phyloP scores from a whole-genome alignment of 2,329 filamentous ascomycete species.

The Cadophora gregata region DNA sequence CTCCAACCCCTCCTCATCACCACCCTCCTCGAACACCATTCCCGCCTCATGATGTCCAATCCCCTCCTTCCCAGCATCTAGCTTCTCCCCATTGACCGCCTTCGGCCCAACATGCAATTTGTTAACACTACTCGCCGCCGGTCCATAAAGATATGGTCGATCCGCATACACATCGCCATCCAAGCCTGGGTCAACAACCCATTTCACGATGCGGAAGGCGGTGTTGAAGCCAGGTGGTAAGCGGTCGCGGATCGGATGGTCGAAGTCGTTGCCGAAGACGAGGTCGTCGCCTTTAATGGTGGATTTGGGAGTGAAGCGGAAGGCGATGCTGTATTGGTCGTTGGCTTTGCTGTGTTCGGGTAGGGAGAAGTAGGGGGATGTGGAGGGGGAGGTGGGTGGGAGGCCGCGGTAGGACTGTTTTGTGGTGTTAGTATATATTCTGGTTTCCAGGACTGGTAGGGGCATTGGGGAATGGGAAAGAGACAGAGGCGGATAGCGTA shows the following conservation, averaged over 20 bases:
- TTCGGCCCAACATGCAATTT: constrained; percentile 67
- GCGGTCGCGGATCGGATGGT: constrained; percentile 83
- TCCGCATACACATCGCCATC: constrained; percentile 92
- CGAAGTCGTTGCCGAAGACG: constrained; percentile 95
- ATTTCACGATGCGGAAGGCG: constrained; percentile 84
- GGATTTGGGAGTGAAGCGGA: constrained; percentile 76
- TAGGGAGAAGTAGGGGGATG: constrained; percentile 78
- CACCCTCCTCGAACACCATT: constrained; percentile 45
- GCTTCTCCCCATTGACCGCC: constrained; percentile 5
- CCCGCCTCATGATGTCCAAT: constrained; percentile 45
- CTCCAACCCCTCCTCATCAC: constrained; percentile 50
- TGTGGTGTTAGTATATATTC: constrained; percentile 20
- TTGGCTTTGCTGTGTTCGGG: constrained; percentile 67
- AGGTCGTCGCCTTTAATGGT: constrained; percentile 58
- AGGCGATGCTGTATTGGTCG: constrained; percentile 86
- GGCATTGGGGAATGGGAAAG: constrained; percentile 35
- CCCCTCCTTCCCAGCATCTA: constrained; percentile 28
- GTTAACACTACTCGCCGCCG: constrained; percentile 82
- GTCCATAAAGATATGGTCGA: constrained; percentile 83
- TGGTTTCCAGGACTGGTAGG: neutral
- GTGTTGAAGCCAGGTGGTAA: constrained; percentile 86
- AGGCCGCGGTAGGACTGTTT: constrained; percentile 65
- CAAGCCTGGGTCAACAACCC: constrained; percentile 88
- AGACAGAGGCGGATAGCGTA: constrained; percentile 47
- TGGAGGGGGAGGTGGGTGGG: constrained; percentile 70